Evolutionary conservation across 495 filamentous ascomycete genomes (phyloP).

Genomic region (Penicillium verhagenii): DNA sequence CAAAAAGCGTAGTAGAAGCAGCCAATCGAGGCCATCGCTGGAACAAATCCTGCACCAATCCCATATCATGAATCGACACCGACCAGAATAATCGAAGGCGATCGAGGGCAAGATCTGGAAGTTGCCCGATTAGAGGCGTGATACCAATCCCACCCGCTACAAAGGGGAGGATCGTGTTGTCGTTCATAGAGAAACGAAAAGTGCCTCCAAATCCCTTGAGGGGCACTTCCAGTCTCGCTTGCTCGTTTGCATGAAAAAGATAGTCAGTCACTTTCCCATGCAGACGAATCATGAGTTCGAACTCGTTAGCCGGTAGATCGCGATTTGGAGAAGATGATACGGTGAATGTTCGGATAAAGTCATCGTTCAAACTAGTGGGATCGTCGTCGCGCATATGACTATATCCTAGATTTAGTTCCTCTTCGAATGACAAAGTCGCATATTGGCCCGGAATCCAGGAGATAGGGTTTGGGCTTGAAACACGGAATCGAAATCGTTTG

Average conservation of each 20-base stretch:
- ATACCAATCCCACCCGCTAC: slow-evolving; percentile 79
- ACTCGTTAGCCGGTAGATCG: slow-evolving; percentile 40
- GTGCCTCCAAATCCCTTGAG: slow-evolving; percentile 72
- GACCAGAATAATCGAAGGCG: slow-evolving; percentile 42
- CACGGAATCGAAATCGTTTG: slow-evolving; percentile 59
- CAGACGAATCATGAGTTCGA: slow-evolving; percentile 69
- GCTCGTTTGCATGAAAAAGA: slow-evolving; percentile 56
- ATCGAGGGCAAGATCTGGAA: slow-evolving; percentile 43
- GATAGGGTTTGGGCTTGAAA: slow-evolving; percentile 42
- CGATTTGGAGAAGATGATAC: slow-evolving; percentile 57
- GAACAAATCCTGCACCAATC: slow-evolving; percentile 60
- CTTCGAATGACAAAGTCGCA: slow-evolving; percentile 66
- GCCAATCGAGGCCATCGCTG: slow-evolving; percentile 49
- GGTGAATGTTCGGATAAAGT: slow-evolving; percentile 80
- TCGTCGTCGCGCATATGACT: slow-evolving; percentile 80
- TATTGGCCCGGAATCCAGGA: slow-evolving; percentile 70
- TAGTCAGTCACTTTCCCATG: slow-evolving; percentile 66
- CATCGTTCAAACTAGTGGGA: slow-evolving; percentile 74
- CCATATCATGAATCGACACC: slow-evolving; percentile 57
- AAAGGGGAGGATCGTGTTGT: slow-evolving; percentile 42
- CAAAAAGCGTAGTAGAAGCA: slow-evolving; percentile 34
- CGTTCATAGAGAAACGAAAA: slow-evolving; percentile 50
- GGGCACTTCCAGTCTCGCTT: slow-evolving; percentile 58
- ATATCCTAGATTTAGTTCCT: slow-evolving; percentile 68
- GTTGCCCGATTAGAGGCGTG: slow-evolving; percentile 70